phyloP scores from a whole-genome alignment of 2,329 filamentous ascomycete genomes.

The Diaporthe sp. region DNA sequence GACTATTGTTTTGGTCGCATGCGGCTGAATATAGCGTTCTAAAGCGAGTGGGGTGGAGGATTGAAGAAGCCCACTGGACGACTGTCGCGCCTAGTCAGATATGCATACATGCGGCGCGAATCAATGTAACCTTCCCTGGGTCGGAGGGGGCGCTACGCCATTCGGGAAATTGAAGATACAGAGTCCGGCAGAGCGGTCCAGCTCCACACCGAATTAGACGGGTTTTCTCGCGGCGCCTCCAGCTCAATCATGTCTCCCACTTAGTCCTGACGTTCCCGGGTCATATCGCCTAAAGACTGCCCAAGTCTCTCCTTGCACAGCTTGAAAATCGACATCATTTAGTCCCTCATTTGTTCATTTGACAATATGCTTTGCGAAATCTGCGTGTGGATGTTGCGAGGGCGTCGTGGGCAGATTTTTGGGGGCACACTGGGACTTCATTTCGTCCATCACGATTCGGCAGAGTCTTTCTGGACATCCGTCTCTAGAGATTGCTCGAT shows the following conservation, averaged over 20 bases:
- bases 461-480: conserved; percentile 17
- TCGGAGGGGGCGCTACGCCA: too few relatives aligned
- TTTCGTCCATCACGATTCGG: conserved; percentile 25
- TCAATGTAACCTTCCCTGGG: not conserved
- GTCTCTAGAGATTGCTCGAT: conserved; percentile 20
- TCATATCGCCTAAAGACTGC: not conserved
- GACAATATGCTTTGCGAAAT: conserved; percentile 23
- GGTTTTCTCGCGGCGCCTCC: not conserved
- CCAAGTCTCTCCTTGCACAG: not conserved
- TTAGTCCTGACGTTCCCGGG: not conserved
- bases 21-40: too few relatives aligned
- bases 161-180: too few relatives aligned
- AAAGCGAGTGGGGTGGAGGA: not conserved
- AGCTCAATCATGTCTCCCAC: not conserved
- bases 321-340: not conserved
- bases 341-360: not conserved
- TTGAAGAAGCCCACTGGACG: too few relatives aligned
- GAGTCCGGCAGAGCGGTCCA: too few relatives aligned
- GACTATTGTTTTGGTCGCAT: too few relatives aligned
- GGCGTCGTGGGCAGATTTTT: conserved; percentile 15
- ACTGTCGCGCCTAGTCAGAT: too few relatives aligned
- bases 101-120: not conserved
- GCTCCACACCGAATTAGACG: not conserved
- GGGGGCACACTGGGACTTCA: conserved; percentile 22
- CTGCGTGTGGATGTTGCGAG: conserved; percentile 23